These are phyloP conservation scores for Erodium trifolium DNA, from an alignment of 441 rosid genomes.

Conservation along the genomic window DNA sequence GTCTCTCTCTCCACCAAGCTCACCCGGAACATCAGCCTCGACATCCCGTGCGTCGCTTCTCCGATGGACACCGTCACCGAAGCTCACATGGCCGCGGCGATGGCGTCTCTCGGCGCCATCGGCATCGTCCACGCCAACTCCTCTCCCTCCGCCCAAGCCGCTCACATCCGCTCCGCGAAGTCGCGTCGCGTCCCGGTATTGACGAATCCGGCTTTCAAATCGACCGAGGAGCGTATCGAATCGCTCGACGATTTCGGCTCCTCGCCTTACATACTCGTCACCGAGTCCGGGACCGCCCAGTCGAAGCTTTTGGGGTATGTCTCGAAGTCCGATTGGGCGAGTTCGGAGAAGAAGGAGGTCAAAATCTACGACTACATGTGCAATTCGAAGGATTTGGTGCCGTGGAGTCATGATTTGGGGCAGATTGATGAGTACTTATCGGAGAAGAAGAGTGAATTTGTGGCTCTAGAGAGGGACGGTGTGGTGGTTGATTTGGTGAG, in stretches of 20 bases:
- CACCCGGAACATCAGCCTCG: slow-evolving; percentile 60
- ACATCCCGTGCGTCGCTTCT: slow-evolving; percentile 81
- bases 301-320: slow-evolving; percentile 60
- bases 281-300: slow-evolving; percentile 41
- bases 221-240: slow-evolving; percentile 28
- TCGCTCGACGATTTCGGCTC: slow-evolving; percentile 37
- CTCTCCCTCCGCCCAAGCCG: slow-evolving; percentile 48
- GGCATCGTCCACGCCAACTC: slow-evolving; percentile 70
- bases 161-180: slow-evolving; percentile 55
- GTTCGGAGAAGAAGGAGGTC: slow-evolving; percentile 34
- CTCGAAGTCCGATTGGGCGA: slow-evolving; percentile 45
- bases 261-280: slow-evolving; percentile 37
- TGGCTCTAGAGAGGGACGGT: slow-evolving; percentile 43
- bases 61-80: slow-evolving; percentile 97
- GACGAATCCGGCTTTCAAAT: slow-evolving; percentile 36
- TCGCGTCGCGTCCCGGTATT: slow-evolving; percentile 55
- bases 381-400: slow-evolving; percentile 30
- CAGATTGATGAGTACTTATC: slow-evolving; percentile 39
- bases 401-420: slow-evolving; percentile 50
- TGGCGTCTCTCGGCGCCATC: slow-evolving; percentile 84
- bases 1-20: slow-evolving; percentile 64
- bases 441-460: slow-evolving; percentile 43
- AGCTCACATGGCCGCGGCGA: slow-evolving; percentile 74
- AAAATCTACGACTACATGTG: slow-evolving; percentile 50
- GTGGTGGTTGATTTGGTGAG: slow-evolving; percentile 55